A percentile compares a stretch with the other conserved stretches of the same genome.
Conservation (phyloP, 208 protist species). For the Acanthamoeba lenticulata region DNA sequence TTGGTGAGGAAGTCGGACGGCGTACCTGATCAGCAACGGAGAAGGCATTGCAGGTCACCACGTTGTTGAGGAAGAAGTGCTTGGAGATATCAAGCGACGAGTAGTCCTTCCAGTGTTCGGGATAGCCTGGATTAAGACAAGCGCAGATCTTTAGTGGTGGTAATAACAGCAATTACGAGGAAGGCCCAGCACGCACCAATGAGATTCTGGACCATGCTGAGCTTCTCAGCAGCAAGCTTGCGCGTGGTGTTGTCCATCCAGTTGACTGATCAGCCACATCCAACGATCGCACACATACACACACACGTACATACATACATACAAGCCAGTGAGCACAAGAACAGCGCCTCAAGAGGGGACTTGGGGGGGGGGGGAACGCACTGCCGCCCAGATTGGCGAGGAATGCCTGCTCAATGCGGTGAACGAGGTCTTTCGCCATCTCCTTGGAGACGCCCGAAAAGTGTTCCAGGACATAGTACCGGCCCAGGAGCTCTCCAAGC, state of each 20-base stretch:
- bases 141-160: neutral
- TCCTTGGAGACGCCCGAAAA: neutral
- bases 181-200: neutral
- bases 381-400: neutral
- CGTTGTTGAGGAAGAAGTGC: neutral
- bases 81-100: neutral
- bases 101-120: slow-evolving; percentile 44
- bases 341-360: no score
- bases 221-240: neutral
- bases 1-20: neutral
- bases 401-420: slow-evolving; percentile 17
- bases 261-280: no score
- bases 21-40: neutral
- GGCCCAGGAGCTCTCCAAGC: slow-evolving; percentile 28
- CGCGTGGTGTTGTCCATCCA: slow-evolving; percentile 59
- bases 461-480: slow-evolving; percentile 19
- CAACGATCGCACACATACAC: no score
- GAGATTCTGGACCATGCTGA: slow-evolving; percentile 27
- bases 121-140: neutral
- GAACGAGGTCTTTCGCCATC: slow-evolving; percentile 9
- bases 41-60: neutral
- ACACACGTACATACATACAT: no score
- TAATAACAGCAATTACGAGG: no score
- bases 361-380: neutral
- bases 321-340: no score